Percentiles rank a stretch among this genome's conserved stretches.
Conservation (phyloP, 108 stramenopile species). For the Bacterosira constricta region DNA sequence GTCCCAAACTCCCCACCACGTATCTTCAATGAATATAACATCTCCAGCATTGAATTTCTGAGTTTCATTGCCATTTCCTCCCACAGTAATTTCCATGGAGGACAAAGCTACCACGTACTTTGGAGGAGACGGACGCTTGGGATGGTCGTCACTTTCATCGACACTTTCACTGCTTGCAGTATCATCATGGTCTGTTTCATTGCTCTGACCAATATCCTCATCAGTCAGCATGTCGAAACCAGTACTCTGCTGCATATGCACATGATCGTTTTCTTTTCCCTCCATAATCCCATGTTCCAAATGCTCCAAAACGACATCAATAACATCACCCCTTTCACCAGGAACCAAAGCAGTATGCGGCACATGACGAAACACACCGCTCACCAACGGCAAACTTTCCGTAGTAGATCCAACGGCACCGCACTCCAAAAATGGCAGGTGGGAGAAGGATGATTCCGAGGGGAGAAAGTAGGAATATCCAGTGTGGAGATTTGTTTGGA, state of each 20-base stretch:
- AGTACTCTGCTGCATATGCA: neutral
- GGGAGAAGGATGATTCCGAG: slow-evolving; percentile 11
- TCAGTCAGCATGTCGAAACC: neutral
- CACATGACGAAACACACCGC: slow-evolving; percentile 33
- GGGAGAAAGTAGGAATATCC: slow-evolving; percentile 43
- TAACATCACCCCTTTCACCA: neutral
- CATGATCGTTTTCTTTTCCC: neutral
- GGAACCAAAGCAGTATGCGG: slow-evolving; percentile 3
- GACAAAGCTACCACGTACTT: slow-evolving; percentile 42
- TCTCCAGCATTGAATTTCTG: slow-evolving; percentile 44
- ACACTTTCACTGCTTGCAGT: neutral
- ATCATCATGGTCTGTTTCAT: neutral
- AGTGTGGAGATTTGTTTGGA: slow-evolving; percentile 47
- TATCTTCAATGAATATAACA: slow-evolving; percentile 48
- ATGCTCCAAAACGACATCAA: neutral
- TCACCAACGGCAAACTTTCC: slow-evolving; percentile 21
- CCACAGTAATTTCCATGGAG: slow-evolving; percentile 44
- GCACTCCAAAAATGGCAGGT: slow-evolving; percentile 48
- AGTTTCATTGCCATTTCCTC: slow-evolving; percentile 47
- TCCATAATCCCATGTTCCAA: neutral
- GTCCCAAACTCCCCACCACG: slow-evolving; percentile 43
- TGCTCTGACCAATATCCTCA: neutral
- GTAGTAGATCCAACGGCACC: slow-evolving; percentile 43
- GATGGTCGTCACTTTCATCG: neutral
- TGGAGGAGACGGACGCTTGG: slow-evolving; percentile 35